Conservation (phyloP, 306 rosid genomes). For the Cucumis cinereus region DNA sequence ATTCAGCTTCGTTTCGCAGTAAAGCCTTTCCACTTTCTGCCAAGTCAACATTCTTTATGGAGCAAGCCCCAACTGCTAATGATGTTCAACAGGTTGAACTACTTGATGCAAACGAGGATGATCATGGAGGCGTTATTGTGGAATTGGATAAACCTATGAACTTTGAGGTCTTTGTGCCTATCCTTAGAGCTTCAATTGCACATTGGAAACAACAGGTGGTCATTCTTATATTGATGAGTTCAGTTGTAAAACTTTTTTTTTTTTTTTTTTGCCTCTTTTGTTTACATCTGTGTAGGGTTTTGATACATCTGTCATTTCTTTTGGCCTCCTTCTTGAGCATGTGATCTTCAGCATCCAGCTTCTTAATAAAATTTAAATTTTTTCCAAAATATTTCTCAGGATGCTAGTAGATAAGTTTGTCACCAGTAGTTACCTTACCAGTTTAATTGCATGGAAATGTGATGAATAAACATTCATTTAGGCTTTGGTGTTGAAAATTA, state of each 20-base stretch:
- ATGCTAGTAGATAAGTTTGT: background rate
- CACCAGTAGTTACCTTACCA: background rate
- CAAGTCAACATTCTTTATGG: constrained; percentile 16
- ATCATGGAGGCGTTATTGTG: constrained; percentile 57
- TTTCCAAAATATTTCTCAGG: background rate
- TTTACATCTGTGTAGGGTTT: background rate
- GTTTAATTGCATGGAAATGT: background rate
- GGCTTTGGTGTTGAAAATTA: background rate
- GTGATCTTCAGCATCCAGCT: background rate
- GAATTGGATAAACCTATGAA: constrained; percentile 47
- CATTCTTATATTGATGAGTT: background rate
- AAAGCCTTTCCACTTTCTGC: constrained; percentile 16
- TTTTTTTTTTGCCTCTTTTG: background rate
- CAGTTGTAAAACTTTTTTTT: background rate
- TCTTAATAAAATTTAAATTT: background rate
- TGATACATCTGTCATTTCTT: background rate
- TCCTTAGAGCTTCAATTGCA: constrained; percentile 52
- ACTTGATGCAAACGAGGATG: constrained; percentile 43
- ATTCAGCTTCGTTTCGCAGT: background rate
- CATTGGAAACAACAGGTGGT: constrained; percentile 70
- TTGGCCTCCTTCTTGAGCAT: background rate
- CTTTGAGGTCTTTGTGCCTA: constrained; percentile 25
- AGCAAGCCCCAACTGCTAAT: constrained; percentile 14
- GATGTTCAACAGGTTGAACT: constrained; percentile 28
- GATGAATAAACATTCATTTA: background rate